Base-by-base conservation (phyloP, 2,329 filamentous ascomycete species). In the Exophiala dermatitidis region DNA sequence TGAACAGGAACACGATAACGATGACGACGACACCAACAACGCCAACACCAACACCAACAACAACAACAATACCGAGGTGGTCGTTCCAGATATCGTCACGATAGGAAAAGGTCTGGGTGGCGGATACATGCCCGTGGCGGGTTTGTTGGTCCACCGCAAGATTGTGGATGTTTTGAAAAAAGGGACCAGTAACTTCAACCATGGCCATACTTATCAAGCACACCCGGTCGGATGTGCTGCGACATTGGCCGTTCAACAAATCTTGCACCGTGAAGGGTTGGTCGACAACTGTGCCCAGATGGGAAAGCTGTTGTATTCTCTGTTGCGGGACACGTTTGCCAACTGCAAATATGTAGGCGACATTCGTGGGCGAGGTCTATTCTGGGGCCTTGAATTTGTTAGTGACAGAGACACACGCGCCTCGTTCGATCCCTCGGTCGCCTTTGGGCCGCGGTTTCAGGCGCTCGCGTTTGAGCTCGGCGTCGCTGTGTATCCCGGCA, bases 311-410 rank as follows among this genome's bases (percentile, higher is more conserved):
- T 54, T 75, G n/a, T 68, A 69, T 33, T 41, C 65, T 3, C 59
- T 72, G 41, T 63, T 84, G n/a, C 68, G 69, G 34, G 63, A 69
- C 29, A 67, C 66, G 7, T 64, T 83, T 7, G 70, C 60, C 0
- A 55, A 61, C 1, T 74, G 79, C 62, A 71, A 71, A 1, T 63
- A 77, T 58, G 78, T 83, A 10, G 80, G 80, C 7, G 68, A 83
- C 63, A 78, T 84, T 49, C 71, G 81, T 46, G 81, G 81, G 10
- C 73, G 71, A 52, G 80, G 81, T 0, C 63, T 82, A 30, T 83
- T 83, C 61, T 79, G 77, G 75, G 79, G 76, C 4, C 73, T 84
- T 50, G 80, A 83, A 57, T 81, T 83, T 54, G 79, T 83, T 36
- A 68, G 70, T 45, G 72, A 82, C 62, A 81, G 77, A 62, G 51